Evolutionary conservation across 768 basidiomycete genomes (phyloP).

Genomic region (Mycena amicta): DNA sequence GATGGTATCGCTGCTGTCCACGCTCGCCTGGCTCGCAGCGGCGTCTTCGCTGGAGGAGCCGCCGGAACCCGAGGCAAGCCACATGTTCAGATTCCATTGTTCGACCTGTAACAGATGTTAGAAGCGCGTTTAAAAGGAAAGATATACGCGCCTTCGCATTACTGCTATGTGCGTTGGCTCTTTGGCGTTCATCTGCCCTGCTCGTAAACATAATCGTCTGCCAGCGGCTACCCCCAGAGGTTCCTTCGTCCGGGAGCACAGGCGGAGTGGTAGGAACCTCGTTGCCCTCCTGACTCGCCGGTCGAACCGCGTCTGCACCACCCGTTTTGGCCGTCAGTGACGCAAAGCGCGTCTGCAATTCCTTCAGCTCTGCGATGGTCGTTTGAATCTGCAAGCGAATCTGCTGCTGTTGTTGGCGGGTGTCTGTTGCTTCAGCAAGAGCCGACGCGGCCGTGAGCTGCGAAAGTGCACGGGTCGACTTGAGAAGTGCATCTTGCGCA

Average conservation of each 20-base stretch:
- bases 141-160: neutral
- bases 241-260: conserved; percentile 12
- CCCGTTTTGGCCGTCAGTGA: conserved; percentile 10
- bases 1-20: neutral
- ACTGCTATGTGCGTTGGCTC: neutral
- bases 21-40: neutral
- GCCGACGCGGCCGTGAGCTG: conserved; percentile 20
- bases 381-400: conserved; percentile 19
- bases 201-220: conserved; percentile 22
- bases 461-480: conserved; percentile 23
- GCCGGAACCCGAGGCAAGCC: conserved; percentile 10
- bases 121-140: neutral
- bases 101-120: neutral
- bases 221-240: conserved; percentile 30
- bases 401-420: conserved; percentile 19
- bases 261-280: neutral
- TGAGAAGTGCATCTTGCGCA: conserved; percentile 12
- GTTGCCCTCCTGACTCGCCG: neutral
- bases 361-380: conserved; percentile 20
- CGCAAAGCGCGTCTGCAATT: conserved; percentile 23
- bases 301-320: neutral
- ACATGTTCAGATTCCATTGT: conserved; percentile 7
- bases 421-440: conserved; percentile 25
- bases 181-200: neutral
- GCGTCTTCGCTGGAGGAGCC: neutral